phyloP scores from a whole-genome alignment of 176 grass and related monocot genomes.

The Raddia distichophylla region DNA sequence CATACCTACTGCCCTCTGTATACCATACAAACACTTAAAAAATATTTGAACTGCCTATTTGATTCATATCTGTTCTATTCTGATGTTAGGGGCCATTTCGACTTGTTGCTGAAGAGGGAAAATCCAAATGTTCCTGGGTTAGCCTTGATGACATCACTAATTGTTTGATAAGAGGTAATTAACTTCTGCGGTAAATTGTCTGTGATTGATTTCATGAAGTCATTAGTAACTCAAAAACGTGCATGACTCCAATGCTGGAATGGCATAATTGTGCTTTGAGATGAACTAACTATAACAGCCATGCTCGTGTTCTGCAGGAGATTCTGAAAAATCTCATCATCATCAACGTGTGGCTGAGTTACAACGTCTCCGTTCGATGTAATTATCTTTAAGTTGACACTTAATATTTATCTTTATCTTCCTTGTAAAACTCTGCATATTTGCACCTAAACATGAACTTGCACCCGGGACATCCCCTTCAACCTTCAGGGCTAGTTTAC shows the following conservation, averaged over 20 bases:
- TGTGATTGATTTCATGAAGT: not conserved
- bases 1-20: not conserved
- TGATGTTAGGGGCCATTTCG: conserved; percentile 81
- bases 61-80: conserved; percentile 17
- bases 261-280: conserved; percentile 19
- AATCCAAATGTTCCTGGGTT: conserved; percentile 99
- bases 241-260: conserved; percentile 20
- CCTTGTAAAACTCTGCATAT: not conserved
- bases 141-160: conserved; percentile 98
- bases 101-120: conserved; percentile 96
- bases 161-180: conserved; percentile 87
- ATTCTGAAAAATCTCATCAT: conserved; percentile 95
- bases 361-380: conserved; percentile 94
- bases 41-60: conserved; percentile 28
- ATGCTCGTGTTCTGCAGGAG: conserved; percentile 58
- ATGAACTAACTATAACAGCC: conserved; percentile 31
- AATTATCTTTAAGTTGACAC: conserved; percentile 26
- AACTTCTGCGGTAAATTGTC: not conserved
- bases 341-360: conserved; percentile 83
- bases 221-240: not conserved
- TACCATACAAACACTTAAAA: not conserved
- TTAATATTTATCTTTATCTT: conserved; percentile 28
- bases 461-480: conserved; percentile 1
- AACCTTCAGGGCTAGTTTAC: not conserved
- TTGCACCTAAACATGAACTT: conserved; percentile 1